Evolutionary conservation across 1,284 basidiomycete species (phyloP), one percentile per base, ranked within the genome.

Genomic region (Schizophyllum amplum): DNA sequence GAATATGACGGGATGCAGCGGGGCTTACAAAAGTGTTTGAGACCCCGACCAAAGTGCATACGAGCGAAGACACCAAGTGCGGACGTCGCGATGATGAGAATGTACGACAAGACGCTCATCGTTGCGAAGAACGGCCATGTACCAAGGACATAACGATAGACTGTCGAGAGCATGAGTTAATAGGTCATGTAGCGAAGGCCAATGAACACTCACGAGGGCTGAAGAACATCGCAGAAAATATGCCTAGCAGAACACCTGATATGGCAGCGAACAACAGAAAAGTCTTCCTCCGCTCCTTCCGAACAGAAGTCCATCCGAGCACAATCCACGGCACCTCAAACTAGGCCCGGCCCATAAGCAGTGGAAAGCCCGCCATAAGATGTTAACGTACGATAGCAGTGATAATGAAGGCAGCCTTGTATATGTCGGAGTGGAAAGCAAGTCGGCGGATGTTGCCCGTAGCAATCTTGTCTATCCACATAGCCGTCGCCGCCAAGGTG

Each of bases 381-480:
- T 21, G n/a, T n/a, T 53, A 20, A 62, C 51, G 68, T 75, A 82
- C 79, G 53, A 75, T 60, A 20, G 75, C 64, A 24, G 71, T 71
- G 23, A 76, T 54, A 52, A 72, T 67, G 57, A 81, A 76, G 4
- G 70, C 72, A 0, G 67, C 75, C 42, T 76, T 64, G 59, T 78
- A 81, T 11, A 76, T 33, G 21, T 60, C 62, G 33, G 67, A 60
- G 55, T 76, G 72, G 3, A 64, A 58, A 3, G 73, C 68, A 42
- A 74, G 61, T 6, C 54, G 52, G 24, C 67, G 65, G 26, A 76
- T 66, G 22, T 66, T 60, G 1, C 71, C 70, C 26, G 67, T 67
- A 48, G 69, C 72, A 3, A 81, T 71, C 65, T 80, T 79, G 61
- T 76, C 73, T 33, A 81, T 72, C 80, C 81, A 84, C 55, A 82